Evolutionary conservation across 1,284 basidiomycete genomes (phyloP), one percentile per base, ranked within the genome.

Genomic region (Sanghuangporus weigelae): DNA sequence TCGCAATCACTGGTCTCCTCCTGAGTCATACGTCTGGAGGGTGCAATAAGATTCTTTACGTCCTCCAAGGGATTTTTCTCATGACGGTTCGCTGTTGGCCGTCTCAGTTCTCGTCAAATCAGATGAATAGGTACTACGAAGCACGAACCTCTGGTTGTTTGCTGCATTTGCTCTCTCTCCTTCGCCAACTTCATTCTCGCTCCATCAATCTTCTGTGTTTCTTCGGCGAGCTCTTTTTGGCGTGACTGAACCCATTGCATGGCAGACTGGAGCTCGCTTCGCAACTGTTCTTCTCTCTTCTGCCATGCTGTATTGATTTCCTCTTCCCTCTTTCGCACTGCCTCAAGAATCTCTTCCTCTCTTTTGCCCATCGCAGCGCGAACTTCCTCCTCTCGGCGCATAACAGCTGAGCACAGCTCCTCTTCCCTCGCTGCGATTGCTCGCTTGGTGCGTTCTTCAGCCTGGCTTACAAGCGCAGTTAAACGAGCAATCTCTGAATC

Each of bases 381-480:
- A 44, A 92, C 87, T 68, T 91, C 89, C 60, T 87, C 88, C 68
- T 91, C 89, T 10, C 85, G 79, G 68, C 81, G 78, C 54, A 83
- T 73, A 70, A 89, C 87, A 26, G 85, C 82, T 38, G 75, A 74
- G 7, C 84, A 83, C 8, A 93, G 84, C 69, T 91, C 87, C 55
- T 86, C 83, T 68, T 93, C 90, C 7, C 88, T 80, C 56, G 78
- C 78, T 5, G 79, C 75, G 16, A 93, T 78, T 0, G 84, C 88
- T 40, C 84, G 84, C 12, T 83, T 84, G 56, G 87, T 77, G 39
- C 82, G 81, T 8, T 73, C 67, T 51, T 89, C 84, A 65, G 80
- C 73, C 63, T 73, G 73, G 70, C 74, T 77, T 19, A 69, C 77
- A 70, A 69, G 76, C 66, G 69, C 72, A 68, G 50, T 71, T 42